Base-by-base conservation (phyloP, 169 alveolate species). In the Cyclospora cayetanensis region DNA sequence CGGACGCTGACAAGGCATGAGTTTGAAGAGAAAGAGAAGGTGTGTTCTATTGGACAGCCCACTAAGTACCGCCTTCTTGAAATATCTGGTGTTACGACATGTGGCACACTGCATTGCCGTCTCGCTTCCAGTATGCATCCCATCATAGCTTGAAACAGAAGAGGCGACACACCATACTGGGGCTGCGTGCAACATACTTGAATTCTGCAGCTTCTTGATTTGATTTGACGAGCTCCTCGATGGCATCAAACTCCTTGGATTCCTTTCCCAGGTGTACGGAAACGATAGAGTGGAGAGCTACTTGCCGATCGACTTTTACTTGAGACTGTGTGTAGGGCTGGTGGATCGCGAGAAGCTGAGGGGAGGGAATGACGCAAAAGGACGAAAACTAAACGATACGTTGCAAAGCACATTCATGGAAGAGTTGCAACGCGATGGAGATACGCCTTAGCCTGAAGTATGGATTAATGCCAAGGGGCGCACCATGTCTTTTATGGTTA, bases 401-500 rank as follows among this genome's bases (percentile, higher is more conserved):
- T 46, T 65, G 2, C 2, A 27, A 27, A 65, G 34, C 2, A 9
- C 35, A 65, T n/a, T n/a, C n/a, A n/a, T n/a, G n/a, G n/a, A n/a
- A n/a, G n/a, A 65, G n/a, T 65, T 65, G 39, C 4, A 18, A 25
- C n/a, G n/a, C n/a, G n/a, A 18, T 65, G 9, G n/a, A 27, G 4
- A 2, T 4, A 4, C 15, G 4, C 20, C 25, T 55, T 55, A 55
- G 2, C 2, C 20, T 2, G 20, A 55, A 22, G 20, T 55, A 55
- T 55, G 20, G 20, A 55, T 55, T 4, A 4, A 4, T 55, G 25
- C 25, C 25, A 55, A 55, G 90, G 29, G 25, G 77, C 83, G 46
- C 27, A 90, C 96, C 80, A 90, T 52, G 50, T 93, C 96, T 35
- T 92, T 93, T 12, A 94, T 46, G 22, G 88, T 90, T 15, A 94